phyloP scores from a whole-genome alignment of 2,329 filamentous ascomycete species.

The Fusarium hostae region DNA sequence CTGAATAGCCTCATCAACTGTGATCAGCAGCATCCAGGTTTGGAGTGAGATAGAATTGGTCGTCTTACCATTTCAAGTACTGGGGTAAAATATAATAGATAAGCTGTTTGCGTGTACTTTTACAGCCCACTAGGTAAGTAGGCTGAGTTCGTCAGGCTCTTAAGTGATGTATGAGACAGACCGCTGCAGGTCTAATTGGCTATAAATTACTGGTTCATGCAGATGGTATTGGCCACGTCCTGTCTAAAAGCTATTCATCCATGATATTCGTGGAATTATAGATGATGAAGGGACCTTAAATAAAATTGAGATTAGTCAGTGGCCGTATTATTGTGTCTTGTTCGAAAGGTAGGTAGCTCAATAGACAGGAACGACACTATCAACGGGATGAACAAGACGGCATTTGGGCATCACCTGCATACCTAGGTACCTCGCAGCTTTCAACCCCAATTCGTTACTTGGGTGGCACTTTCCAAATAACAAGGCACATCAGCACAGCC shows the following conservation, averaged over 20 bases:
- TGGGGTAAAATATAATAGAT: accelerated
- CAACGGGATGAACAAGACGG: not conserved
- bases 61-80: accelerated
- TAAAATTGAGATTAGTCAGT: too few relatives aligned
- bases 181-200: not conserved
- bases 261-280: not conserved
- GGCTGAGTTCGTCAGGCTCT: not conserved
- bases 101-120: accelerated
- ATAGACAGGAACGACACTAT: too few relatives aligned
- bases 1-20: not conserved
- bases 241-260: accelerated
- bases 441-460: not conserved
- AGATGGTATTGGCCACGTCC: not conserved
- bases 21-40: accelerated
- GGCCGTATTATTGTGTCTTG: not conserved
- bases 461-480: not conserved
- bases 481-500: slow-evolving; percentile 6
- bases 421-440: too few relatives aligned
- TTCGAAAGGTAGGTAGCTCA: too few relatives aligned
- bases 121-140: accelerated
- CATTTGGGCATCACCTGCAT: not conserved
- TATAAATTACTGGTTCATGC: too few relatives aligned
- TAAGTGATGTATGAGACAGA: too few relatives aligned
- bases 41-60: accelerated
- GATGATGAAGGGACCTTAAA: not conserved